phyloP scores from a whole-genome alignment of 169 alveolate genomes.

The Eimeria mitis region DNA sequence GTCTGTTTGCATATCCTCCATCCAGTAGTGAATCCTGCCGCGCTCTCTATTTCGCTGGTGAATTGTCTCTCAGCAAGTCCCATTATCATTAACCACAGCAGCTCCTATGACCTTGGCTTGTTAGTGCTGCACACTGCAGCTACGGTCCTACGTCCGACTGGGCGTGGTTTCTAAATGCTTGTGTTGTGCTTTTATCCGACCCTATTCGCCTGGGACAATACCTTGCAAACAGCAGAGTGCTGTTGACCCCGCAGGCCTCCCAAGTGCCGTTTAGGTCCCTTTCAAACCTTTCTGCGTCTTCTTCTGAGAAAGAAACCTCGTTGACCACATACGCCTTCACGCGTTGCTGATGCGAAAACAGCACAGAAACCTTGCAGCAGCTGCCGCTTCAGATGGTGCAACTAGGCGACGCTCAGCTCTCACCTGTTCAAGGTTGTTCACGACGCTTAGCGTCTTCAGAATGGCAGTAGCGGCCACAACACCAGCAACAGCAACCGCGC shows the following conservation, averaged over 20 bases:
- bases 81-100: not conserved
- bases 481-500: not conserved
- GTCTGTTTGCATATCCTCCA: not conserved
- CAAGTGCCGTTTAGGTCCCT: slow-evolving; percentile 80
- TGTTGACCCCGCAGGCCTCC: slow-evolving; percentile 83
- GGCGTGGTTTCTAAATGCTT: not conserved
- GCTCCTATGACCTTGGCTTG: not conserved
- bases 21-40: not conserved
- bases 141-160: not conserved
- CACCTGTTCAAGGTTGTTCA: too few relatives aligned
- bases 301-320: slow-evolving; percentile 46
- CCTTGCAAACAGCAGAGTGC: slow-evolving; percentile 81
- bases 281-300: slow-evolving; percentile 74
- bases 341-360: slow-evolving; percentile 62
- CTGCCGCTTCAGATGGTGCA: not conserved
- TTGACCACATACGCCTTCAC: slow-evolving; percentile 49
- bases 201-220: not conserved
- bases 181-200: not conserved
- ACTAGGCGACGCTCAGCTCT: slow-evolving; percentile 1
- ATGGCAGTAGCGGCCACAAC: not conserved
- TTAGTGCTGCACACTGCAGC: not conserved
- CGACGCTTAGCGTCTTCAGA: too few relatives aligned
- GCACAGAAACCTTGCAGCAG: not conserved
- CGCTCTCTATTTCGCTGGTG: not conserved
- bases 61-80: not conserved